phyloP scores from a whole-genome alignment of 1,139 yeast genomes.

The Scheffersomyces stambukii region DNA sequence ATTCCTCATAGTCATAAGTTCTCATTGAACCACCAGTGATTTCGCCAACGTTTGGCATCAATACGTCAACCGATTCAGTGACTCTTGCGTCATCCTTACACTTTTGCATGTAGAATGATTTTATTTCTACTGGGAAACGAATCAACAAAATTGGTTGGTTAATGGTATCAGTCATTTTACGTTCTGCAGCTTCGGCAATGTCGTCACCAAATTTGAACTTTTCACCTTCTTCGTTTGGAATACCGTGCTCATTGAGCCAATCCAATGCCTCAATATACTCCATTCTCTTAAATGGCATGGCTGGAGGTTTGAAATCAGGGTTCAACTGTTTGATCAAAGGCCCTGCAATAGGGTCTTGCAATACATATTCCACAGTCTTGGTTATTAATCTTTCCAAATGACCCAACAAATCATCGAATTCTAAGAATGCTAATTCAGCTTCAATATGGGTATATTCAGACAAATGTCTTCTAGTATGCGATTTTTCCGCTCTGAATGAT shows the following conservation, averaged over 20 bases:
- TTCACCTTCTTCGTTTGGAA: constrained; percentile 92
- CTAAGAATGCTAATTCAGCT: constrained; percentile 83
- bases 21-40: constrained; percentile 99
- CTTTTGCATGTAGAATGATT: constrained; percentile 96
- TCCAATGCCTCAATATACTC: constrained; percentile 86
- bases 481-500: constrained; percentile 98
- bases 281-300: constrained; percentile 86
- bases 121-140: constrained; percentile 94
- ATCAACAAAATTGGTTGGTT: constrained; percentile 88
- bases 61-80: constrained; percentile 95
- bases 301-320: constrained; percentile 84
- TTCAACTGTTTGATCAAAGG: constrained; percentile 86
- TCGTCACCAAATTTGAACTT: constrained; percentile 95
- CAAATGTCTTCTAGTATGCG: constrained; percentile 97
- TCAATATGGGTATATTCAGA: constrained; percentile 97
- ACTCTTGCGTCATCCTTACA: constrained; percentile 88
- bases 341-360: constrained; percentile 89
- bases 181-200: constrained; percentile 98
- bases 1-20: constrained; percentile 75
- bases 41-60: constrained; percentile 99
- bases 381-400: constrained; percentile 83
- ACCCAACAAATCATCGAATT: constrained; percentile 77
- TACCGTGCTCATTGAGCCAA: constrained; percentile 94
- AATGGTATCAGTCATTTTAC: constrained; percentile 95
- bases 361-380: constrained; percentile 64